Evolutionary conservation across 805 yeast genomes (phyloP).

Genomic region (Metschnikowia cubensis): DNA sequence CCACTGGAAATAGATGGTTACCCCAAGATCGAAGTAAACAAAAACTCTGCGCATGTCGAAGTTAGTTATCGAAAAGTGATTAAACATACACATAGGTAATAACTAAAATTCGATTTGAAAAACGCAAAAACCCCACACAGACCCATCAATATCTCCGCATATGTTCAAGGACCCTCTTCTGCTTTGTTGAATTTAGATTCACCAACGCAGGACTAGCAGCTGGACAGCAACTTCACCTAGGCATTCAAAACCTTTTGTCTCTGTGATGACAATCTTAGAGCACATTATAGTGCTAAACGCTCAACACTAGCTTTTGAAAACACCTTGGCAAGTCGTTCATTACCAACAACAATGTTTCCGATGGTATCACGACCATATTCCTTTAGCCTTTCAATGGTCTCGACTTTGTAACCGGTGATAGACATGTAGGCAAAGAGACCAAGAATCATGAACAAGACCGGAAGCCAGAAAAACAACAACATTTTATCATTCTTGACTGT

Average conservation of each 20-base stretch:
- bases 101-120: not conserved
- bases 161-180: not conserved
- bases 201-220: not conserved
- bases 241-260: not conserved
- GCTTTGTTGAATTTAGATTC: not conserved
- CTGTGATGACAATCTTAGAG: not conserved
- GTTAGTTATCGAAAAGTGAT: not conserved
- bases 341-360: slow-evolving; percentile 43
- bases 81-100: not conserved
- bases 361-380: slow-evolving; percentile 31
- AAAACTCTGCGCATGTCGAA: not conserved
- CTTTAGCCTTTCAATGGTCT: slow-evolving; percentile 33
- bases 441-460: slow-evolving; percentile 58
- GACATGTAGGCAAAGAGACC: slow-evolving; percentile 44
- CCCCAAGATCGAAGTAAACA: no score
- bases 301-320: slow-evolving; percentile 20
- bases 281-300: not conserved
- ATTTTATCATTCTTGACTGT: slow-evolving; percentile 69
- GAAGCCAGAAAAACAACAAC: slow-evolving; percentile 89
- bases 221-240: not conserved
- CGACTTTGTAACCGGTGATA: slow-evolving; percentile 38
- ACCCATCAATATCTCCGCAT: not conserved
- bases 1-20: no score
- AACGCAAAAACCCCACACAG: not conserved
- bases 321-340: slow-evolving; percentile 38